Evolutionary conservation across 495 filamentous ascomycete species (phyloP).

Genomic region (Hypoxylon lienhwacheense): DNA sequence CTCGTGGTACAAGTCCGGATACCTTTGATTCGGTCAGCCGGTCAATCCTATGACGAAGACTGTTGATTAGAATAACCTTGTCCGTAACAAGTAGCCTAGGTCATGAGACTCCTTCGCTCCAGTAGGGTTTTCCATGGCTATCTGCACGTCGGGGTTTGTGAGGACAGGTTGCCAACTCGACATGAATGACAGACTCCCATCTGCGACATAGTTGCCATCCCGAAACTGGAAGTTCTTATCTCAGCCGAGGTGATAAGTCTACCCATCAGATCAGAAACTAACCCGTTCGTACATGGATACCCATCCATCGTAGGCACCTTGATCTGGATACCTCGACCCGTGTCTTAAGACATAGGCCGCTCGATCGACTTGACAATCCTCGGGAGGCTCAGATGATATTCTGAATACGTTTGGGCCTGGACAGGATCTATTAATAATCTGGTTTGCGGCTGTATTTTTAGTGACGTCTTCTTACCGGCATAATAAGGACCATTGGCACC

Average conservation of each 20-base stretch:
- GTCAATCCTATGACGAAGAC: background rate
- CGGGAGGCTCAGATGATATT: conserved; percentile 51
- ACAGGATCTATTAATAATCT: background rate
- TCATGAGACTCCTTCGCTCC: conserved; percentile 58
- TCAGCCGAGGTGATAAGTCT: background rate
- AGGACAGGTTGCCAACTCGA: conserved; percentile 56
- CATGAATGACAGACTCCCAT: conserved; percentile 51
- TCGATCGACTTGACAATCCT: conserved; percentile 56
- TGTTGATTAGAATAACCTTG: conserved; percentile 16
- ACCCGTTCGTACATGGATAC: conserved; percentile 50
- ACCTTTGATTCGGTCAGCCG: conserved; percentile 35
- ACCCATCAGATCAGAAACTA: background rate
- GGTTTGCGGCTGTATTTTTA: background rate
- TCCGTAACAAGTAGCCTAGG: conserved; percentile 42
- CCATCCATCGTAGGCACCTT: conserved; percentile 57
- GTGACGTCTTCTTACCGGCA: conserved; percentile 45
- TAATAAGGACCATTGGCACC: conserved; percentile 60
- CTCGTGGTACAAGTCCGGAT: conserved; percentile 59
- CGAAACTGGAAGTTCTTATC: conserved; percentile 41
- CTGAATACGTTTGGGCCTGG: conserved; percentile 56
- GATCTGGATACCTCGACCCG: conserved; percentile 60
- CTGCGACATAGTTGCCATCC: conserved; percentile 47
- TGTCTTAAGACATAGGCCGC: conserved; percentile 58
- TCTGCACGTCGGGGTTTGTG: conserved; percentile 50
- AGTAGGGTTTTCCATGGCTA: conserved; percentile 54